Base-by-base conservation (phyloP, 306 rosid genomes). In the Morella rubra region DNA sequence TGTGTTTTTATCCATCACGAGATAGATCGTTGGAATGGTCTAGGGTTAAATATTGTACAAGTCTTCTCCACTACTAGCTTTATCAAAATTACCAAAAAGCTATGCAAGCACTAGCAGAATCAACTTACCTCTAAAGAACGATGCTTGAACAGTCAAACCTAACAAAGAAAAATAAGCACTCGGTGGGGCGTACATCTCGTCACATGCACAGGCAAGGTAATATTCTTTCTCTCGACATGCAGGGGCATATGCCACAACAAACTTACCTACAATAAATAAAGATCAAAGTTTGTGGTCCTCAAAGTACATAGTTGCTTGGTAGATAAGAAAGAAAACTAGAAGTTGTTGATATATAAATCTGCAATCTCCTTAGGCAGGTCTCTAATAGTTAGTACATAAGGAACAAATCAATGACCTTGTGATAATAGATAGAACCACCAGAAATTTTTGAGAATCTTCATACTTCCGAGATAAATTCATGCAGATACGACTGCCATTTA, bases 171-270 rank as follows among this genome's bases (percentile, higher is more conserved):
- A 85, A 85, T 88, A 92, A 74, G 97, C 97, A 86, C 97, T 90
- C 8, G 97, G 97, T 84, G 99, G 99, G 55, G 89, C 92, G 72
- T 88, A 95, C 83, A 92, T 95, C 81, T 95, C 97, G n/a, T 92
- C 93, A 75, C 99, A 95, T 2, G 99, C 97, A 74, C 90, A 86
- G 0, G 97, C 97, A 73, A 95, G 89, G 86, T 89, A 92, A 85
- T 95, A 92, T 71, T 95, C 99, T 79, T 95, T 92, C 85, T 95
- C 97, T 68, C 84, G 84, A 80, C 97, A 95, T 59, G 90, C 85
- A 78, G 99, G 97, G 78, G 86, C 83, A 76, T 80, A 95, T 44
- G 97, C 99, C 87, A 95, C 88, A 72, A 88, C 62, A 82, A 92
- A 85, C 81, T 95, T 95, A 74, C 97, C 99, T 92, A 59, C 85